phyloP scores from a whole-genome alignment of 2,329 filamentous ascomycete genomes.

The Furcasterigmium furcatum region DNA sequence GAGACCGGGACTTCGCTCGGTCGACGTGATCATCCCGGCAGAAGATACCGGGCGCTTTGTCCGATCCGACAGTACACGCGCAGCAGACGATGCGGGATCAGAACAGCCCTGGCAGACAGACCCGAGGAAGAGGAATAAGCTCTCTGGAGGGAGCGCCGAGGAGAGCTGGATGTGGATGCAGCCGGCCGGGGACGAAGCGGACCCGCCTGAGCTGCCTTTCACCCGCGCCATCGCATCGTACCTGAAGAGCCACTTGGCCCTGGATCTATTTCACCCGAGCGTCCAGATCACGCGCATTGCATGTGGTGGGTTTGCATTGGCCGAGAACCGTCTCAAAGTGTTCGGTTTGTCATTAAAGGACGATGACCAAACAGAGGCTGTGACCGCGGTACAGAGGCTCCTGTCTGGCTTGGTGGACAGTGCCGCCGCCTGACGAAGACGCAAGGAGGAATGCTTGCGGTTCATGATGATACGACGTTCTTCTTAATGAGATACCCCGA shows the following conservation, averaged over 20 bases:
- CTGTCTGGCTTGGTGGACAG: constrained; percentile 5
- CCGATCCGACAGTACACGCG: constrained; percentile 26
- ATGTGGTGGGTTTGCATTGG: constrained; percentile 53
- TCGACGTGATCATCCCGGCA: constrained; percentile 51
- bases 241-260: constrained; percentile 46
- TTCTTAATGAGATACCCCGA: no score
- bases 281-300: constrained; percentile 50
- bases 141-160: constrained; percentile 44
- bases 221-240: constrained; percentile 47
- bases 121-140: constrained; percentile 33
- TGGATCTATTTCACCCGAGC: constrained; percentile 54
- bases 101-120: constrained; percentile 25
- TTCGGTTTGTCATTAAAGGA: constrained; percentile 16
- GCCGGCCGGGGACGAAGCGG: constrained; percentile 9
- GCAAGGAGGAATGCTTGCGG: neutral
- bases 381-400: constrained; percentile 4
- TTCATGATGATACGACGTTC: neutral
- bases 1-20: constrained; percentile 31
- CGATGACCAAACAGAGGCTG: neutral
- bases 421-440: neutral
- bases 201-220: constrained; percentile 39
- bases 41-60: constrained; percentile 44
- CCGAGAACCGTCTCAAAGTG: constrained; percentile 50
- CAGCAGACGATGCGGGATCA: constrained; percentile 6
- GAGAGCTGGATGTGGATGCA: constrained; percentile 51